phyloP scores from a whole-genome alignment of 2,329 filamentous ascomycete genomes.

The Colletotrichum abscissum region DNA sequence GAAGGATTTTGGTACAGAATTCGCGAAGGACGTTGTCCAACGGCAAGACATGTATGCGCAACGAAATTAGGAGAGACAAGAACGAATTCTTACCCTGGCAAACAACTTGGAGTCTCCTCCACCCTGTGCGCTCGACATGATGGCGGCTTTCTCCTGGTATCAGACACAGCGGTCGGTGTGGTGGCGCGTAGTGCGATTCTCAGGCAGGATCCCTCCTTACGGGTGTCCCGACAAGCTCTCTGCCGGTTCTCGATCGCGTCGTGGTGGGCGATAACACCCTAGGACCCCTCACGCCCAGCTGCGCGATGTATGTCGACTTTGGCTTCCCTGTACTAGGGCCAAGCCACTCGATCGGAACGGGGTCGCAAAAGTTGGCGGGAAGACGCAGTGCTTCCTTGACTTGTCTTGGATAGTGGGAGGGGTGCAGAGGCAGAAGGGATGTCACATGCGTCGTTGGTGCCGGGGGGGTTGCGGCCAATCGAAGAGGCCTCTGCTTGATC shows the following conservation, averaged over 20 bases:
- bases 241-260: conserved; percentile 19
- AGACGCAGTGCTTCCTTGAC: conserved; percentile 31
- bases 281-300: conserved; percentile 37
- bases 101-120: conserved; percentile 99
- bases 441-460: conserved; percentile 36
- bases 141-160: conserved; percentile 37
- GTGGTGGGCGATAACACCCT: conserved; percentile 33
- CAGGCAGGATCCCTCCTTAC: conserved; percentile 8
- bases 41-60: neutral
- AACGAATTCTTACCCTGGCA: conserved; percentile 78
- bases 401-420: conserved; percentile 34
- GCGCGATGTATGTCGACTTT: conserved; percentile 23
- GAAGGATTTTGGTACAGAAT: neutral
- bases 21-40: neutral
- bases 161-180: conserved; percentile 5
- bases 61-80: conserved; percentile 10
- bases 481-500: conserved; percentile 16
- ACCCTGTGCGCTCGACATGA: conserved; percentile 67
- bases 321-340: conserved; percentile 14
- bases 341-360: conserved; percentile 24
- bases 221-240: conserved; percentile 18
- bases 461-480: conserved; percentile 29
- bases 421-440: conserved; percentile 30
- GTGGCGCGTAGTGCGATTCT: conserved; percentile 14
- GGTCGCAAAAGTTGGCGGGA: conserved; percentile 34